Conservation (phyloP, 2,329 filamentous ascomycete genomes). For the Nannizziopsis barbatae region DNA sequence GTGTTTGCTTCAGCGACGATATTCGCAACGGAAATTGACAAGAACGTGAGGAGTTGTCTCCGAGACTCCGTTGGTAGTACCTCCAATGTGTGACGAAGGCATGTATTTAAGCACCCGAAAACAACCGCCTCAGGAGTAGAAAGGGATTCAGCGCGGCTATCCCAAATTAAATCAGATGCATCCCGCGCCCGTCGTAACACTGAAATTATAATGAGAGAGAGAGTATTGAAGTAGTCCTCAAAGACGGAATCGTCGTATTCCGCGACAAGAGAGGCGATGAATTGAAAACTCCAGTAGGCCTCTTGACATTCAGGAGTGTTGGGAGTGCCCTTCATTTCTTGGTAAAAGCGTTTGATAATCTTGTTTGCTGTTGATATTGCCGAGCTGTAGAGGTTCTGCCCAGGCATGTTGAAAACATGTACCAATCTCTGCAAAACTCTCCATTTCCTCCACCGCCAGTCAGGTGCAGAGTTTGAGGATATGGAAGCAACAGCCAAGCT, state of each 20-base stretch:
- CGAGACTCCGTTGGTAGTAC: slow-evolving; percentile 24
- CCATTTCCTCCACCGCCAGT: slow-evolving; percentile 36
- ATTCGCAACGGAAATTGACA: slow-evolving; percentile 18
- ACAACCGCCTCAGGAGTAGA: slow-evolving; percentile 20
- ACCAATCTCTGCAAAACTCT: slow-evolving; percentile 27
- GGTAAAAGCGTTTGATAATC: slow-evolving; percentile 24
- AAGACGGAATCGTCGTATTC: slow-evolving; percentile 17
- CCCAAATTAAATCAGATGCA: slow-evolving; percentile 25
- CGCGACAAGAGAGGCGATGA: slow-evolving; percentile 21
- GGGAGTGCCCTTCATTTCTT: slow-evolving; percentile 16
- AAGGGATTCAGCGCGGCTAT: slow-evolving; percentile 30
- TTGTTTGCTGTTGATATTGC: slow-evolving; percentile 23
- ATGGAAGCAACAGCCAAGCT: slow-evolving; percentile 18
- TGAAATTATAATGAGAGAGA: slow-evolving; percentile 12
- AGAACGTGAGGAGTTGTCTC: slow-evolving; percentile 24
- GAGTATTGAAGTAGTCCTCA: slow-evolving; percentile 19
- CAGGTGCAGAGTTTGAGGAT: slow-evolving; percentile 23
- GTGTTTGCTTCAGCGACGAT: not conserved
- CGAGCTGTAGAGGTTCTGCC: slow-evolving; percentile 17
- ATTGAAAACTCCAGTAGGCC: slow-evolving; percentile 29
- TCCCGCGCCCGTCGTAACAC: slow-evolving; percentile 18
- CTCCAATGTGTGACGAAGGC: slow-evolving; percentile 26
- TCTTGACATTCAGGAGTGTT: slow-evolving; percentile 23
- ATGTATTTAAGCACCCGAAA: slow-evolving; percentile 26
- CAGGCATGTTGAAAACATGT: slow-evolving; percentile 20